Conservation (phyloP, 2,329 filamentous ascomycete genomes). For the Fusarium acutatum region DNA sequence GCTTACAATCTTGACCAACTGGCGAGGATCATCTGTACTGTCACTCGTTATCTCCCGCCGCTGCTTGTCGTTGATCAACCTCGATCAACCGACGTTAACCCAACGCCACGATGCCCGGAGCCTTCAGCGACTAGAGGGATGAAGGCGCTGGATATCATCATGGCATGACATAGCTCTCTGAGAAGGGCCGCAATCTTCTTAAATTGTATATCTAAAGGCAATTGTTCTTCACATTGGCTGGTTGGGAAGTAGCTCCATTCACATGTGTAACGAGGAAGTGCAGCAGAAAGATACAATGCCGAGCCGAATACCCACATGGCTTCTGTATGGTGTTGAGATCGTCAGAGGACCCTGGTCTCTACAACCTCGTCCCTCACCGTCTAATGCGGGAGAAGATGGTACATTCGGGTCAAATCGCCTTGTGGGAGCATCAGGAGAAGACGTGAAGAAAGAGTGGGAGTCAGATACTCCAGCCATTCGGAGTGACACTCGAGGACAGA, state of each 20-base stretch:
- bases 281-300: neutral
- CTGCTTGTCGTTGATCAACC: neutral
- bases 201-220: neutral
- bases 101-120: neutral
- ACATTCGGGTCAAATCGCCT: neutral
- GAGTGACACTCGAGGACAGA: neutral
- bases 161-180: neutral
- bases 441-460: neutral
- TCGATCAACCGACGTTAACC: neutral
- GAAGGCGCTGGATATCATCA: neutral
- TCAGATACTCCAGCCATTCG: neutral
- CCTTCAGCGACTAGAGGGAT: neutral
- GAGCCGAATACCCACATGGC: conserved; percentile 25
- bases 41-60: conserved; percentile 2
- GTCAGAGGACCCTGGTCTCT: conserved; percentile 13
- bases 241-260: neutral
- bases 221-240: neutral
- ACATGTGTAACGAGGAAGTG: conserved; percentile 18
- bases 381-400: conserved; percentile 11
- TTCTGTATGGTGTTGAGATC: conserved; percentile 18
- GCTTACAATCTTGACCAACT: neutral
- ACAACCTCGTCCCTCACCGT: conserved; percentile 21
- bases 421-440: neutral
- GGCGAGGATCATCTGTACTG: neutral
- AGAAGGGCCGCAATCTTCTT: neutral